Conservation (phyloP, 345 rosid genomes). For the Clarkia xantiana region DNA sequence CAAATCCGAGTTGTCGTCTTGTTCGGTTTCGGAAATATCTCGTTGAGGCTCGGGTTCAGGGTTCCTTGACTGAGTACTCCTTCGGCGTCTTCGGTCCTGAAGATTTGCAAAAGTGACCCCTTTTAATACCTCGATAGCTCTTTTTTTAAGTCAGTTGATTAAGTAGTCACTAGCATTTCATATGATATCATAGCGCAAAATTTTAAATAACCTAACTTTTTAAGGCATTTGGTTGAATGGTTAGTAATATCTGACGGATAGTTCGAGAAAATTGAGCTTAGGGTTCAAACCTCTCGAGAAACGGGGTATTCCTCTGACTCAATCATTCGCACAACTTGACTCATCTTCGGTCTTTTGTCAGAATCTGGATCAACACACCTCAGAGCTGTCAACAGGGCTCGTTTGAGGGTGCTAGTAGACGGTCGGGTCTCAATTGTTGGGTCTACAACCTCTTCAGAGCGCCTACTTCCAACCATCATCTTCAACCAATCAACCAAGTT, state of each 20-base stretch:
- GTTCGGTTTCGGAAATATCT: constrained; percentile 34
- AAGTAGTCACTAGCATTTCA: too few relatives aligned
- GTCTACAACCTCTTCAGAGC: constrained; percentile 77
- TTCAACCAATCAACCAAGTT: constrained; percentile 95
- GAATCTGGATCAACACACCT: constrained; percentile 96
- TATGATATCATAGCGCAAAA: too few relatives aligned
- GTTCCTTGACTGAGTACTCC: constrained; percentile 30
- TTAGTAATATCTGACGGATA: too few relatives aligned
- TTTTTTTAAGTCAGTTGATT: background rate
- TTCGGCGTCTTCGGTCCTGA: constrained; percentile 67
- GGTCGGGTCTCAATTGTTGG: constrained; percentile 63
- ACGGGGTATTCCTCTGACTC: constrained; percentile 85
- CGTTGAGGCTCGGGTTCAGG: constrained; percentile 23
- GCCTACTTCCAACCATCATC: constrained; percentile 80
- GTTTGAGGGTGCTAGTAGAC: constrained; percentile 68
- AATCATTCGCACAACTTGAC: constrained; percentile 90
- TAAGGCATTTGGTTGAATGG: too few relatives aligned
- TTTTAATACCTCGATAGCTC: too few relatives aligned
- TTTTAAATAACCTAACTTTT: too few relatives aligned
- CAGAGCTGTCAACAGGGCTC: constrained; percentile 83
- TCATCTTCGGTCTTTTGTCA: constrained; percentile 91
- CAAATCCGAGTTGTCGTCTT: constrained; percentile 25
- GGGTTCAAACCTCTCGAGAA: constrained; percentile 59
- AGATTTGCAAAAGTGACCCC: constrained; percentile 1
- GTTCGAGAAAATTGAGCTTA: background rate